Base-by-base conservation (phyloP, 2,329 filamentous ascomycete genomes). In the Aspergillus thermomutatus region DNA sequence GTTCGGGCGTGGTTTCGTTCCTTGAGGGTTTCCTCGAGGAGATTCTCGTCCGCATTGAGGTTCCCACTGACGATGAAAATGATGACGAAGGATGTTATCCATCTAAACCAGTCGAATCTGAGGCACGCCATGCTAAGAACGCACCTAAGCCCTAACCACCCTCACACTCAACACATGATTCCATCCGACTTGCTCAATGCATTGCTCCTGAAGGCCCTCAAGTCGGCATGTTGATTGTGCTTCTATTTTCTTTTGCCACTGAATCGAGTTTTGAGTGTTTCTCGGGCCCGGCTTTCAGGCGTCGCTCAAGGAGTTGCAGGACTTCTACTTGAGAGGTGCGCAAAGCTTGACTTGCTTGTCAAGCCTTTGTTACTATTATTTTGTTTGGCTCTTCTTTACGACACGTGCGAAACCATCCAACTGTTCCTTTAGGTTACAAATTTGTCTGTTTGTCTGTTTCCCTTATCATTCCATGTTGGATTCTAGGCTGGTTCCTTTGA, bases 11-110 rank as follows among this genome's bases (percentile, higher is more conserved):
- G 1, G 87, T 87, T 47, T 91, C 90, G 1, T 95, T 97, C 65
- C 76, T 97, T 7, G 94, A 99, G 73, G 93, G 92, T 0, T 84
- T 97, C 60, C 78, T 99, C 34, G 94, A 99, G 73, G 94, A 99
- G 79, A 88, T 99, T 25, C 78, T 99, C 23, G 92, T 97, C 37
- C 80, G 94, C 55, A 91, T 97, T 14, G 93, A 97, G 77, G 19
- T 46, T 46, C 90, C 92, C 3, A 81, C 92, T 59, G 63, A 64
- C 51, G 62, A 62, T 26, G 63, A 60, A 28, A 50, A 46, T 25
- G 43, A 46, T 21, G 21, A 23, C 4, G 43, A 46, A 26, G 19
- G 23, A 23, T 25, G 11, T 23, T 14, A 46, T 21, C 19, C 43
- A 14, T 11, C 8, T 4, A 14, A 46, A 10, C 40, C 40, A 19